Percentiles rank a stretch among this genome's conserved stretches.
phyloP scores from a whole-genome alignment of 2,329 filamentous ascomycete genomes.

The Dothiorella sarmentorum region DNA sequence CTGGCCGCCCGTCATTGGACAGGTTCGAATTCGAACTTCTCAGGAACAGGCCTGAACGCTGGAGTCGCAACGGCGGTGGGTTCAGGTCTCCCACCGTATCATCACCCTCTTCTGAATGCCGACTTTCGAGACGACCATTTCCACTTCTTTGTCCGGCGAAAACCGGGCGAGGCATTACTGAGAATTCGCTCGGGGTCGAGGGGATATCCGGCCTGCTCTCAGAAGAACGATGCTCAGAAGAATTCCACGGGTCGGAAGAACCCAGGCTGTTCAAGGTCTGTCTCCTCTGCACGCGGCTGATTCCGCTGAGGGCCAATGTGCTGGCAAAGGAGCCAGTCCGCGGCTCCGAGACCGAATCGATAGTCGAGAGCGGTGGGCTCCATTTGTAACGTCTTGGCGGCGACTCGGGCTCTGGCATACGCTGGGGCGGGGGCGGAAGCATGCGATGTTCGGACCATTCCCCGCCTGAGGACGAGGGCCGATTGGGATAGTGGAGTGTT shows the following conservation, averaged over 20 bases:
- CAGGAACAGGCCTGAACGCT: slow-evolving; percentile 39
- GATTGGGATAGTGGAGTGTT: slow-evolving; percentile 36
- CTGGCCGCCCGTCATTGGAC: slow-evolving; percentile 10
- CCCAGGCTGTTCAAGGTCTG: slow-evolving; percentile 35
- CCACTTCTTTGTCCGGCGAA: slow-evolving; percentile 30
- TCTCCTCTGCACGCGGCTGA: slow-evolving; percentile 25
- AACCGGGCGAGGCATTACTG: slow-evolving; percentile 35
- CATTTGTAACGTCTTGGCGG: slow-evolving; percentile 31
- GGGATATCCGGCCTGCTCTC: slow-evolving; percentile 23
- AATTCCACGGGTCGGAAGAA: slow-evolving; percentile 27
- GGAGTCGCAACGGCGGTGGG: slow-evolving; percentile 36
- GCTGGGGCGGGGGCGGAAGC: slow-evolving; percentile 33
- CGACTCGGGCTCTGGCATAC: slow-evolving; percentile 37
- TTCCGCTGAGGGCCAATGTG: slow-evolving; percentile 7
- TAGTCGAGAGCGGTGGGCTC: slow-evolving; percentile 40
- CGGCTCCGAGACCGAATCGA: slow-evolving; percentile 17
- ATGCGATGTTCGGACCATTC: slow-evolving; percentile 35
- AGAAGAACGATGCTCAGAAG: slow-evolving; percentile 10
- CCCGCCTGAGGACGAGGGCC: slow-evolving; percentile 34
- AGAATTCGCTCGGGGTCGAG: slow-evolving; percentile 29
- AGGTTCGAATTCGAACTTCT: slow-evolving; percentile 23
- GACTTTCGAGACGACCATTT: slow-evolving; percentile 24
- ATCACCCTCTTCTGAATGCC: slow-evolving; percentile 36
- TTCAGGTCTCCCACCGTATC: slow-evolving; percentile 40
- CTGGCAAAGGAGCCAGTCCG: slow-evolving; percentile 15